phyloP scores from a whole-genome alignment of 2,329 filamentous ascomycete genomes.

The Cladosporium sphaerospermum region DNA sequence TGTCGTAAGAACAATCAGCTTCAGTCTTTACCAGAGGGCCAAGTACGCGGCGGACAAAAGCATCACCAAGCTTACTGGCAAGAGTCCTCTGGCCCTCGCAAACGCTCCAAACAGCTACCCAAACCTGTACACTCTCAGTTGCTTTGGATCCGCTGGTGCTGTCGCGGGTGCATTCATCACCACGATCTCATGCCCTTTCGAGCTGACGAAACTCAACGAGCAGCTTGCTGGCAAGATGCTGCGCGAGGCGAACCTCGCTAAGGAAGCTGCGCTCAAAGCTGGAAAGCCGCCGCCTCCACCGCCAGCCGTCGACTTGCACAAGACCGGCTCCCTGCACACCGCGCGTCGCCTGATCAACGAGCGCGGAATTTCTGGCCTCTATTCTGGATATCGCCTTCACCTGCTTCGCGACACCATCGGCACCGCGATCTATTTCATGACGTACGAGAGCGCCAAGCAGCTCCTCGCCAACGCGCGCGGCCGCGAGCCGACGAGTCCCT shows the following conservation, averaged over 20 bases:
- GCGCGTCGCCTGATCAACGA: slow-evolving; percentile 71
- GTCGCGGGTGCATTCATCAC: slow-evolving; percentile 76
- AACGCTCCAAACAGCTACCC: slow-evolving; percentile 65
- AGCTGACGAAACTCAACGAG: slow-evolving; percentile 82
- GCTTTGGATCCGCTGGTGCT: slow-evolving; percentile 71
- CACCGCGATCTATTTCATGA: slow-evolving; percentile 81
- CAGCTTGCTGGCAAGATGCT: slow-evolving; percentile 77
- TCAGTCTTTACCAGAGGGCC: slow-evolving; percentile 71
- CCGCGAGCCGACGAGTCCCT: slow-evolving; percentile 67
- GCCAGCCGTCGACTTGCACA: slow-evolving; percentile 14
- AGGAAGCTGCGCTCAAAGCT: slow-evolving; percentile 1
- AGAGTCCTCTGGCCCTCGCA: slow-evolving; percentile 67
- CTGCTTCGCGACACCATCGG: slow-evolving; percentile 80
- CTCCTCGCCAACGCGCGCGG: slow-evolving; percentile 69
- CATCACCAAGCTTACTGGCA: slow-evolving; percentile 58
- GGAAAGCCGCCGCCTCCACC: slow-evolving; percentile 3
- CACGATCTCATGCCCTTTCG: slow-evolving; percentile 76
- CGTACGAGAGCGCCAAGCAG: slow-evolving; percentile 82
- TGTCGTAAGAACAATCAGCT: slow-evolving; percentile 68
- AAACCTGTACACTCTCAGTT: slow-evolving; percentile 64
- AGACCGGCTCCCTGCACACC: slow-evolving; percentile 41
- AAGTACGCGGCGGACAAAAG: slow-evolving; percentile 68
- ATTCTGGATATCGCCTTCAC: slow-evolving; percentile 75
- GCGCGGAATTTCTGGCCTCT: slow-evolving; percentile 65
- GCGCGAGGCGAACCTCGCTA: slow-evolving; percentile 18